Percentiles rank a stretch among this genome's conserved stretches.
phyloP scores from a whole-genome alignment of 1,284 basidiomycete genomes.

The Boletellus deceptivus region DNA sequence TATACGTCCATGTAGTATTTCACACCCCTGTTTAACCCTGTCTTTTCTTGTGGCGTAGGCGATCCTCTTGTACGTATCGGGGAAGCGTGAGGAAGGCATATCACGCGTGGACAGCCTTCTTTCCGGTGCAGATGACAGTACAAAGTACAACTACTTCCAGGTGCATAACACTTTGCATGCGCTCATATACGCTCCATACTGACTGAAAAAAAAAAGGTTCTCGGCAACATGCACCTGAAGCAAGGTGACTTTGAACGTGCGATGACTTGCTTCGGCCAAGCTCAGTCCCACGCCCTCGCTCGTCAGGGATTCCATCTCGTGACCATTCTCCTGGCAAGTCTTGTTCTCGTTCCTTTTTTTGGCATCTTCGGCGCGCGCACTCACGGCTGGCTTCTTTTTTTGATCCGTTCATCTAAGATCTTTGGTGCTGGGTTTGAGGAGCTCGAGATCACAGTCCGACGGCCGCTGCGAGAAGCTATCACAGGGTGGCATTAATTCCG shows the following conservation, averaged over 20 bases:
- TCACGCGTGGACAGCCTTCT: slow-evolving; percentile 8
- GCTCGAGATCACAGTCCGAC: slow-evolving; percentile 4
- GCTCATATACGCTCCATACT: no score
- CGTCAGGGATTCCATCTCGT: slow-evolving; percentile 6
- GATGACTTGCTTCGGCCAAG: neutral
- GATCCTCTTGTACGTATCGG: slow-evolving; percentile 11
- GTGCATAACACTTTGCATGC: neutral
- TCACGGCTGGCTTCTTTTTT: neutral
- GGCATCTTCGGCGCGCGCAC: neutral
- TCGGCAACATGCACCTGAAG: slow-evolving; percentile 11
- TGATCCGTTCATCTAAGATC: neutral
- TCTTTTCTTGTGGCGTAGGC: slow-evolving; percentile 1
- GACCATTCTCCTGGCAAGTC: slow-evolving; percentile 9
- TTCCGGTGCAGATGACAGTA: slow-evolving; percentile 1
- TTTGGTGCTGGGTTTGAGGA: slow-evolving; percentile 13
- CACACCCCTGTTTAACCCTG: neutral
- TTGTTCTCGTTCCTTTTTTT: neutral
- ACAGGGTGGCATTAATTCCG: neutral
- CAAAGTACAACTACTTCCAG: slow-evolving; percentile 7
- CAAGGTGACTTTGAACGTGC: slow-evolving; percentile 7
- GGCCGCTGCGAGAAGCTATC: neutral
- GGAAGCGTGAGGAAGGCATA: slow-evolving; percentile 11
- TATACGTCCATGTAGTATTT: neutral
- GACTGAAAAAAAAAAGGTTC: neutral
- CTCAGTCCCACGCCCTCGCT: neutral